Evolutionary conservation across 2,329 filamentous ascomycete genomes (phyloP).

Genomic region (Rutstroemia sp.): DNA sequence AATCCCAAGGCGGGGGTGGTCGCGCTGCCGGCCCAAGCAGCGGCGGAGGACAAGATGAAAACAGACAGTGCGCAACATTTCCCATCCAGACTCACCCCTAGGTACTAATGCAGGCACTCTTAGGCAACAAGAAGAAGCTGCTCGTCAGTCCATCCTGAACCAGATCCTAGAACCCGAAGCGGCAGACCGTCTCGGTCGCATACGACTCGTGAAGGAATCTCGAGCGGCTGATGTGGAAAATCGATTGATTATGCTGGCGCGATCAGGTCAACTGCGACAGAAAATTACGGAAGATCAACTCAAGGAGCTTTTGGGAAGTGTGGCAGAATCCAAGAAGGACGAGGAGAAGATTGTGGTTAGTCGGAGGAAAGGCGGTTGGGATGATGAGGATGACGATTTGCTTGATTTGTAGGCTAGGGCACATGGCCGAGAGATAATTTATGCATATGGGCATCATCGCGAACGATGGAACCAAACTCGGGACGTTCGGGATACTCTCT

Average conservation of each 20-base stretch:
- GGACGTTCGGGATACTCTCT: too few species aligned
- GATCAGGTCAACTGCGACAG: constrained; percentile 73
- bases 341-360: constrained; percentile 83
- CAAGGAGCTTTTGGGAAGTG: constrained; percentile 80
- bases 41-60: constrained; percentile 49
- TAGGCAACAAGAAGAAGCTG: constrained; percentile 54
- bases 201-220: constrained; percentile 89
- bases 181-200: constrained; percentile 85
- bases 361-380: constrained; percentile 78
- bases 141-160: constrained; percentile 68
- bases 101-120: not conserved
- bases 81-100: constrained; percentile 14
- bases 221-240: constrained; percentile 89
- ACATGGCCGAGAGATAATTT: too few species aligned
- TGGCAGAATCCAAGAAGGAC: constrained; percentile 69
- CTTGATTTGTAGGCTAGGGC: constrained; percentile 41
- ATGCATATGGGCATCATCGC: too few species aligned
- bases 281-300: constrained; percentile 92
- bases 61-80: constrained; percentile 48
- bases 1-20: constrained; percentile 56
- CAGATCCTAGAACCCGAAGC: constrained; percentile 95
- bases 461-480: too few species aligned
- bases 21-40: constrained; percentile 38
- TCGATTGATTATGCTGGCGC: constrained; percentile 83
- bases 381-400: constrained; percentile 74